Conservation (phyloP, 257 asterid species). For the Fraxinus quadrangulata region DNA sequence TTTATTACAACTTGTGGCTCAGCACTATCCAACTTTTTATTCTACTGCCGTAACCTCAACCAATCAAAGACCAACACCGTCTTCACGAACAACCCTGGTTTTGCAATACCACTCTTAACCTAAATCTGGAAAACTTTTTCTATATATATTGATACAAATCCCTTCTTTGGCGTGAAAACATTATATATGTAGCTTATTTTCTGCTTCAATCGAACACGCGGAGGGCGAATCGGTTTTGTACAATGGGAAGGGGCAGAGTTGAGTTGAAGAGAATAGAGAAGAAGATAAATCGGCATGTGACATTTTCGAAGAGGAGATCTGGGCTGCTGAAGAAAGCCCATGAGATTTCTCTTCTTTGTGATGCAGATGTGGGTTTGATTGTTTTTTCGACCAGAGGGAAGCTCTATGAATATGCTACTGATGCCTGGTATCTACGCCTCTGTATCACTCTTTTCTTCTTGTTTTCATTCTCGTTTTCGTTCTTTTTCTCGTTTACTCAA, state of each 20-base stretch:
- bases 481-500: too few species aligned
- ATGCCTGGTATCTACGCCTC: conserved; percentile 51
- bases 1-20: background rate
- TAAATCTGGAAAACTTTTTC: too few species aligned
- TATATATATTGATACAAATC: too few species aligned
- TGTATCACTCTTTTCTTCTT: background rate
- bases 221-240: background rate
- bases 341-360: conserved; percentile 85
- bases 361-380: conserved; percentile 78
- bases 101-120: conserved; percentile 24
- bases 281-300: conserved; percentile 82
- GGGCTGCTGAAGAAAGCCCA: conserved; percentile 84
- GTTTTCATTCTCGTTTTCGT: too few species aligned
- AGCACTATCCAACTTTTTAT: background rate
- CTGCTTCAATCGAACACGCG: too few species aligned
- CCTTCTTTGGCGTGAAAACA: too few species aligned
- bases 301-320: conserved; percentile 74
- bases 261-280: conserved; percentile 82
- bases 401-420: conserved; percentile 74
- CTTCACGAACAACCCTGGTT: conserved; percentile 46
- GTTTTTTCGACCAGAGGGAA: conserved; percentile 82
- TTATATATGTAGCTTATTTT: too few species aligned
- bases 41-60: conserved; percentile 9
- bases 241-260: conserved; percentile 85
- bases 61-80: conserved; percentile 62